A percentile compares a stretch with the other conserved stretches of the same genome.
Evolutionary conservation across 177 flowering plant genomes (phyloP).

Genomic region (Vitis hybrid): DNA sequence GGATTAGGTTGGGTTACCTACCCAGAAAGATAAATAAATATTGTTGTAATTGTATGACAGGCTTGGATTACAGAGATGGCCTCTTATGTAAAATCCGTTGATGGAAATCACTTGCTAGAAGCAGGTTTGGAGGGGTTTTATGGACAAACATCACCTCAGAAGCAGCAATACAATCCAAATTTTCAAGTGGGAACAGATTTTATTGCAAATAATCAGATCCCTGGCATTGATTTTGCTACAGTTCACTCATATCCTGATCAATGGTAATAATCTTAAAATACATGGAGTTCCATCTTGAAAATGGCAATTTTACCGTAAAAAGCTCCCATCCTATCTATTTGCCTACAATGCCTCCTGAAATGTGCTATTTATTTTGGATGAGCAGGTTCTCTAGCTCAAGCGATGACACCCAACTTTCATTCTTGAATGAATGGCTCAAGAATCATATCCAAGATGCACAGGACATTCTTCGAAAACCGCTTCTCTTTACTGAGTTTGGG

Average conservation of each 20-base stretch:
- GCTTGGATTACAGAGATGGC: conserved; percentile 87
- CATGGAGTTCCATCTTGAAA: background rate
- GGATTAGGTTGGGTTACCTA: too few species aligned
- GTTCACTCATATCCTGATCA: conserved; percentile 85
- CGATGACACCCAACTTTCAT: conserved; percentile 50
- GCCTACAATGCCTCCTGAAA: background rate
- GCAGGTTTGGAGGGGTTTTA: conserved; percentile 88
- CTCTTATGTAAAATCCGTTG: conserved; percentile 65
- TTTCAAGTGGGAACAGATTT: conserved; percentile 77
- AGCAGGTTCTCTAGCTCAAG: conserved; percentile 51
- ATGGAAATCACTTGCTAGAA: conserved; percentile 69
- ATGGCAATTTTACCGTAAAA: background rate
- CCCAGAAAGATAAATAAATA: background rate
- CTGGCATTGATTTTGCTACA: conserved; percentile 77
- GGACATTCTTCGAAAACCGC: conserved; percentile 55
- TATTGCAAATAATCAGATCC: conserved; percentile 64
- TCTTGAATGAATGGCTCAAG: conserved; percentile 61
- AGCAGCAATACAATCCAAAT: conserved; percentile 49
- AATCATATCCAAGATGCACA: conserved; percentile 69
- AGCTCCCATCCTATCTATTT: background rate
- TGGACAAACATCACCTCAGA: conserved; percentile 45
- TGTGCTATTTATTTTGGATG: background rate
- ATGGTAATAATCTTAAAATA: conserved; percentile 42
- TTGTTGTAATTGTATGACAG: conserved; percentile 29
- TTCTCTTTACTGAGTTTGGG: conserved; percentile 73